Evolutionary conservation across 2,329 filamentous ascomycete genomes (phyloP).

Genomic region (Alternaria brassicae): DNA sequence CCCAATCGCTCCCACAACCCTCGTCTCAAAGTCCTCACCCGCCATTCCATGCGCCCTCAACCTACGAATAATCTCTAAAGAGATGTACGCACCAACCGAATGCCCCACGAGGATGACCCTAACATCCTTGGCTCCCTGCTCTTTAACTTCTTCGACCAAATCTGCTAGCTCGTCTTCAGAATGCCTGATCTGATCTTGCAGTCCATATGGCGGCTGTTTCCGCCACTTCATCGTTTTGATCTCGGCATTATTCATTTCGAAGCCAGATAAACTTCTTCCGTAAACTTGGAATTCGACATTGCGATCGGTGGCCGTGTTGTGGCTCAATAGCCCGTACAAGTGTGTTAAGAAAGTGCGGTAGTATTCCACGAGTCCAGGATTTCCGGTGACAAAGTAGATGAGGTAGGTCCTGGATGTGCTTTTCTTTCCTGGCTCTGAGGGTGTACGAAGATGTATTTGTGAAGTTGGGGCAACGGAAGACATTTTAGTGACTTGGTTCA

Average conservation of each 20-base stretch:
- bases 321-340: slow-evolving; percentile 62
- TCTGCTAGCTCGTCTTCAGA: slow-evolving; percentile 54
- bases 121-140: slow-evolving; percentile 36
- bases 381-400: slow-evolving; percentile 77
- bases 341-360: slow-evolving; percentile 71
- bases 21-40: slow-evolving; percentile 30
- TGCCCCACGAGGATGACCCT: slow-evolving; percentile 54
- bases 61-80: slow-evolving; percentile 52
- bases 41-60: slow-evolving; percentile 36
- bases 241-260: slow-evolving; percentile 44
- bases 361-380: slow-evolving; percentile 77
- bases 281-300: slow-evolving; percentile 47
- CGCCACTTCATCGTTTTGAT: slow-evolving; percentile 32
- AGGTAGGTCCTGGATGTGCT: slow-evolving; percentile 52
- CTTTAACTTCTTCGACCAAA: slow-evolving; percentile 43
- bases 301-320: slow-evolving; percentile 25
- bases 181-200: slow-evolving; percentile 61
- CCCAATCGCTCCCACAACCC: slow-evolving; percentile 47
- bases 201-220: slow-evolving; percentile 47
- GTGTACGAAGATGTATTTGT: slow-evolving; percentile 34
- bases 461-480: slow-evolving; percentile 22
- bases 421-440: slow-evolving; percentile 30
- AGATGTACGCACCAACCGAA: slow-evolving; percentile 57
- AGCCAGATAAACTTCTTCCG: slow-evolving; percentile 53
- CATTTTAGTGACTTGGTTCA: slow-evolving; percentile 8